phyloP scores from a whole-genome alignment of 257 asterid genomes.

The Rauvolfia tetraphylla region DNA sequence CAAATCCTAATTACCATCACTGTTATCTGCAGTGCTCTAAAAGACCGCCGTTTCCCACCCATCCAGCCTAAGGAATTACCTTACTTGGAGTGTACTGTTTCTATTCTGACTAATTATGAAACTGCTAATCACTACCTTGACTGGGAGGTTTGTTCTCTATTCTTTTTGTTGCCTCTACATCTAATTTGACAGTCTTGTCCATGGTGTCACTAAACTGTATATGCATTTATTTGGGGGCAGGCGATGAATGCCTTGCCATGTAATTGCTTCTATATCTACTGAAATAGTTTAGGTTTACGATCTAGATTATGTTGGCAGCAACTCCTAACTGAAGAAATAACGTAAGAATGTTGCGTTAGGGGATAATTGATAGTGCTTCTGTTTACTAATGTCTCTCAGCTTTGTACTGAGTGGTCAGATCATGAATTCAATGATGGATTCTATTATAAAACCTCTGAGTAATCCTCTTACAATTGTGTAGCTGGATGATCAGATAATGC shows the following conservation, averaged over 20 bases:
- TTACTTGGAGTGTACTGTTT: conserved; percentile 86
- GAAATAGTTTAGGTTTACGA: background rate
- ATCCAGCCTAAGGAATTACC: conserved; percentile 93
- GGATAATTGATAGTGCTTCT: background rate
- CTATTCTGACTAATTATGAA: conserved; percentile 82
- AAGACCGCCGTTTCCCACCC: conserved; percentile 91
- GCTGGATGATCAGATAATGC: conserved; percentile 17
- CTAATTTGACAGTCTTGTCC: background rate
- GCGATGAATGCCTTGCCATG: background rate
- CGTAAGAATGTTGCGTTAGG: background rate
- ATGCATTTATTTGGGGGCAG: background rate
- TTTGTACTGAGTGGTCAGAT: conserved; percentile 11
- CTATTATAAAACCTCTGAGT: background rate
- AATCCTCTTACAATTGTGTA: conserved; percentile 14
- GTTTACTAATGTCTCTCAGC: conserved; percentile 8
- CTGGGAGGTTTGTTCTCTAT: conserved; percentile 79
- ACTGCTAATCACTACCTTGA: conserved; percentile 74
- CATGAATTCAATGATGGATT: background rate
- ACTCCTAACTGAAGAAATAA: background rate
- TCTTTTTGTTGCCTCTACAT: background rate
- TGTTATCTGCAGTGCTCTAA: conserved; percentile 63
- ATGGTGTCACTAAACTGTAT: too few relatives aligned
- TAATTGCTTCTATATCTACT: background rate
- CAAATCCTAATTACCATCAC: background rate
- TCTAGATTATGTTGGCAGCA: background rate